A percentile compares a stretch with the other conserved stretches of the same genome.
Evolutionary conservation across 768 basidiomycete species (phyloP).

Genomic region (Mycena vitilis): DNA sequence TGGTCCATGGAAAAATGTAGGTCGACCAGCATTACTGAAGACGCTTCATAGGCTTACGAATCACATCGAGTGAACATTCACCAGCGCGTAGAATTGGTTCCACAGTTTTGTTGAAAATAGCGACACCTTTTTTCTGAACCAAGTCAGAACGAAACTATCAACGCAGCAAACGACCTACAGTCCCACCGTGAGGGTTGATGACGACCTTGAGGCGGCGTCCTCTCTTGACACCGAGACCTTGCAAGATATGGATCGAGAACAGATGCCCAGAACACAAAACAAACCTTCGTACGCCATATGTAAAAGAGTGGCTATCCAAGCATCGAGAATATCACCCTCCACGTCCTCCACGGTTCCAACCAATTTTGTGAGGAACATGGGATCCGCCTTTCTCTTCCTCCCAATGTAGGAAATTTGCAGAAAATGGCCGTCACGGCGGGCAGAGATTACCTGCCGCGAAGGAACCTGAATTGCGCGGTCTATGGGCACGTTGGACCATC

Average conservation of each 20-base stretch:
- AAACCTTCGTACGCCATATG: conserved; percentile 72
- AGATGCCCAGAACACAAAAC: conserved; percentile 24
- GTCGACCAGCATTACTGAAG: conserved; percentile 1
- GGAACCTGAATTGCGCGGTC: conserved; percentile 45
- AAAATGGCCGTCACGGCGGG: conserved; percentile 47
- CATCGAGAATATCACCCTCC: conserved; percentile 47
- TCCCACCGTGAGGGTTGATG: conserved; percentile 86
- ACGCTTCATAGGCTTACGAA: conserved; percentile 57
- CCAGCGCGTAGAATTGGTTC: conserved; percentile 81
- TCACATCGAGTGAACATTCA: conserved; percentile 69
- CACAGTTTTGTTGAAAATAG: conserved; percentile 66
- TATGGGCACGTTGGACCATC: not conserved
- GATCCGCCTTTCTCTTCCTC: conserved; percentile 54
- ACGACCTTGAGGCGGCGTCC: conserved; percentile 71
- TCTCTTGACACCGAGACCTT: conserved; percentile 63
- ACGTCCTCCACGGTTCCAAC: conserved; percentile 55
- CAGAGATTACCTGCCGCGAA: conserved; percentile 67
- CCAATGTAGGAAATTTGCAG: conserved; percentile 66
- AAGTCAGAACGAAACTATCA: conserved; percentile 15
- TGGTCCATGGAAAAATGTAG: conserved; percentile 41
- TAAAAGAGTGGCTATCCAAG: conserved; percentile 70
- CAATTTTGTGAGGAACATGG: conserved; percentile 54
- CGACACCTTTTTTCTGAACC: conserved; percentile 68
- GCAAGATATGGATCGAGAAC: conserved; percentile 1
- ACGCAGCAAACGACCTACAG: conserved; percentile 55